Percentiles rank a stretch among this genome's conserved stretches.
phyloP scores from a whole-genome alignment of 2,329 filamentous ascomycete species.

The Chaetothyriales sp. region DNA sequence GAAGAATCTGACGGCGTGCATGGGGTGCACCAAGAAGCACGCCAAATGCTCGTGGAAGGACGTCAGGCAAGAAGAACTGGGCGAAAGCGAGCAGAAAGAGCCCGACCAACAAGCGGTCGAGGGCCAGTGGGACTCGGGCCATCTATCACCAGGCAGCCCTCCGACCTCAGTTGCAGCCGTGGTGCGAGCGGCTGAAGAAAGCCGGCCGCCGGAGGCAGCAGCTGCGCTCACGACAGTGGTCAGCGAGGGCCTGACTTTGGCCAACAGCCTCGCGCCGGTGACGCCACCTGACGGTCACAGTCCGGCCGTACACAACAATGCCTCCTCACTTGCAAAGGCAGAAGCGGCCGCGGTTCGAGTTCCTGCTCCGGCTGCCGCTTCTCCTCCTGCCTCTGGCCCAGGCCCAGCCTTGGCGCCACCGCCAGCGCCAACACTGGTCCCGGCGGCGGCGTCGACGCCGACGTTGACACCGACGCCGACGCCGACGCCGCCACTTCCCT shows the following conservation, averaged over 20 bases:
- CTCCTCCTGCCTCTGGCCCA: background rate
- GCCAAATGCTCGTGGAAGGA: slow-evolving; percentile 78
- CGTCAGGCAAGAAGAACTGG: slow-evolving; percentile 58
- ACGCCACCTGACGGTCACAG: background rate
- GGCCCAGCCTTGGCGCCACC: background rate
- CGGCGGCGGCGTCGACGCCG: slow-evolving; percentile 13
- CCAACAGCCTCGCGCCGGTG: background rate
- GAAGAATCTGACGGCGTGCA: slow-evolving; percentile 75
- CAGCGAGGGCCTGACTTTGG: background rate
- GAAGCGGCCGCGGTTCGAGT: background rate
- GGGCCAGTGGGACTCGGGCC: background rate
- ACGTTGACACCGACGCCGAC: slow-evolving; percentile 1
- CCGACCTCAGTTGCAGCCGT: background rate
- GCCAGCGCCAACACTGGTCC: slow-evolving; percentile 5
- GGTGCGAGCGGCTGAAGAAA: background rate
- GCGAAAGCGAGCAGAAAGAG: slow-evolving; percentile 5
- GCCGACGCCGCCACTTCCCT: background rate
- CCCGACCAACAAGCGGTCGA: background rate
- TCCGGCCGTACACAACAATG: background rate
- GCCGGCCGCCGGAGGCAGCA: background rate
- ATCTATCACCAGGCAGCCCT: background rate
- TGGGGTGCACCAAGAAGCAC: slow-evolving; percentile 80
- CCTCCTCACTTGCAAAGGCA: background rate
- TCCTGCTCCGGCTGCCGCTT: too few relatives aligned
- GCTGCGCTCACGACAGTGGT: background rate